Evolutionary conservation across 2,329 filamentous ascomycete genomes (phyloP).

Genomic region (Amphichorda felina): DNA sequence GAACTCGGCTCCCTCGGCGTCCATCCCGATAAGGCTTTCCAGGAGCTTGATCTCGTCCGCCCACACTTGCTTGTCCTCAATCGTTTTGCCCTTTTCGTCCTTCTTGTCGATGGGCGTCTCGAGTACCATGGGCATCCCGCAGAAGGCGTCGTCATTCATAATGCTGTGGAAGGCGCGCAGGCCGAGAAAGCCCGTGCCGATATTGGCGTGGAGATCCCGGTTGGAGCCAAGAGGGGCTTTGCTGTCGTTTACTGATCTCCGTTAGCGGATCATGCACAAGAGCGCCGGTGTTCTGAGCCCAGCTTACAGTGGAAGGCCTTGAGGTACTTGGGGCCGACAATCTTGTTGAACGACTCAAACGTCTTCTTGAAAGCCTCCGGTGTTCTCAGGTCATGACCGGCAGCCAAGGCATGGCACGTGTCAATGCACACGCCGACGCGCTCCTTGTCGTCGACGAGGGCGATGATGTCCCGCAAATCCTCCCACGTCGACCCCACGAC

Average conservation of each 20-base stretch:
- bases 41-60: constrained; percentile 90
- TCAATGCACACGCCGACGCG: constrained; percentile 92
- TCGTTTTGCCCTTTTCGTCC: constrained; percentile 49
- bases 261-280: not conserved
- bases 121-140: constrained; percentile 77
- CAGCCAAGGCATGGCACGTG: constrained; percentile 92
- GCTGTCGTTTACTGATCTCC: constrained; percentile 67
- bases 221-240: constrained; percentile 77
- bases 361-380: constrained; percentile 62
- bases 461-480: constrained; percentile 78
- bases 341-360: constrained; percentile 61
- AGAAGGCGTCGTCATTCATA: constrained; percentile 69
- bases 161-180: constrained; percentile 83
- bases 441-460: constrained; percentile 63
- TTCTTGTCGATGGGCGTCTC: constrained; percentile 86
- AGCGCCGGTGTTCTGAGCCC: no score
- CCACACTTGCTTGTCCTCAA: constrained; percentile 78
- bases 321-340: constrained; percentile 70
- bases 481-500: constrained; percentile 78
- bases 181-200: constrained; percentile 88
- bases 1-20: constrained; percentile 66
- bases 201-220: constrained; percentile 89
- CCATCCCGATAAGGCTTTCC: constrained; percentile 77
- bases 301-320: constrained; percentile 59
- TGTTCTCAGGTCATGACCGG: constrained; percentile 78